Evolutionary conservation across 2,329 filamentous ascomycete genomes (phyloP), one percentile per base, ranked within the genome.

Genomic region (Rosellinia necatrix): DNA sequence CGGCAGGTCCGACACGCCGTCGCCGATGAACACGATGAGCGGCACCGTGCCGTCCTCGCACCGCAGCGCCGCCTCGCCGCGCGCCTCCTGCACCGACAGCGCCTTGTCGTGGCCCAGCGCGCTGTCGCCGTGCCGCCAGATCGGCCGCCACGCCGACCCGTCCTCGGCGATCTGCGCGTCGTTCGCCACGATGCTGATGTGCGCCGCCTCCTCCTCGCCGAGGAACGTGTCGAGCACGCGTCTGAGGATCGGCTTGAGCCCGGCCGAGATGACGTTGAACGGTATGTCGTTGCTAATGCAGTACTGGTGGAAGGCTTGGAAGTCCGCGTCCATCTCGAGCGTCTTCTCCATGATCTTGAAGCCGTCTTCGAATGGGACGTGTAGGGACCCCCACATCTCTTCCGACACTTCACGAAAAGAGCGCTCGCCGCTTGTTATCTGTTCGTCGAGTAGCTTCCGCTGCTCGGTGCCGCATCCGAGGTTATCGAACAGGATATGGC

Each of bases 371-470:
- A 89, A 88, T 2, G 85, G 84, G 0, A 89, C 80, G 58, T 83
- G 78, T 7, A 89, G 74, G 0, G 84, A 88, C 6, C 81, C 82
- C 84, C 86, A 89, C 81, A 89, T 87, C 70, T 89, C 86, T 62
- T 88, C 85, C 0, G 85, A 88, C n/a, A 86, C 84, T 3, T 88
- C 86, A 47, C 84, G 78, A 76, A 89, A 89, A 0, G 83, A 85
- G 12, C 85, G 80, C 68, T 86, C 82, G 67, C 86, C 86, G 3
- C 73, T 77, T 65, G 85, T 83, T 71, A 89, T 86, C 64, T 89
- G 83, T 56, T 81, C 74, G 56, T 88, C 85, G 47, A 88, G 80
- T 35, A 79, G 64, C 53, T 81, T 72, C 46, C 85, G 80, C 54
- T 76, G 76, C 59, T 80, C 75, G 19, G 76, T 73, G 24, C 86